phyloP scores from a whole-genome alignment of 768 basidiomycete species.

The Hysterangium stoloniferum region DNA sequence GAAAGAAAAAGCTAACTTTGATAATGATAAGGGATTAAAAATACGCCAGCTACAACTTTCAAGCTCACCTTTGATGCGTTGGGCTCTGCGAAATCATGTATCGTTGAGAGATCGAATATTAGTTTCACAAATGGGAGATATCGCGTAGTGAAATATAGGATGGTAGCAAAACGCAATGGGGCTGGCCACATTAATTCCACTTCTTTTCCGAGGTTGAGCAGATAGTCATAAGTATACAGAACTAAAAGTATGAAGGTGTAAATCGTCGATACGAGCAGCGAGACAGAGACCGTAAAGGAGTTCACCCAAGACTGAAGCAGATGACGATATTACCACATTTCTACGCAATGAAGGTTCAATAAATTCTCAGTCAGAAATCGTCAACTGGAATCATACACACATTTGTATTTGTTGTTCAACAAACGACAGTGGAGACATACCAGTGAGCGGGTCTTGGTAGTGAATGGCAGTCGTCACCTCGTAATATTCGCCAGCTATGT shows the following conservation, averaged over 20 bases:
- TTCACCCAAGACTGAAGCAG: not conserved
- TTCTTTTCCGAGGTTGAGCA: not conserved
- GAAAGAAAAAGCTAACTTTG: no score
- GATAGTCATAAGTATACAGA: conserved; percentile 8
- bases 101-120: not conserved
- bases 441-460: no score
- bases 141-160: conserved; percentile 1
- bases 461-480: no score
- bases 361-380: no score
- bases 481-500: no score
- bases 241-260: not conserved
- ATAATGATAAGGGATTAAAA: not conserved
- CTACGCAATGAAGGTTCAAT: no score
- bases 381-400: no score
- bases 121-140: conserved; percentile 4
- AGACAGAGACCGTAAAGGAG: not conserved
- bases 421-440: no score
- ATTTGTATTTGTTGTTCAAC: no score
- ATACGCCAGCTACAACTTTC: not conserved
- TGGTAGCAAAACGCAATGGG: conserved; percentile 1
- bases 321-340: not conserved
- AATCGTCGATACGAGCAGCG: not conserved
- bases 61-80: not conserved
- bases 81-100: not conserved
- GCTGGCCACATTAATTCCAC: conserved; percentile 7